Base-by-base conservation (phyloP, 495 filamentous ascomycete species). In the Diplogelasinospora grovesii region DNA sequence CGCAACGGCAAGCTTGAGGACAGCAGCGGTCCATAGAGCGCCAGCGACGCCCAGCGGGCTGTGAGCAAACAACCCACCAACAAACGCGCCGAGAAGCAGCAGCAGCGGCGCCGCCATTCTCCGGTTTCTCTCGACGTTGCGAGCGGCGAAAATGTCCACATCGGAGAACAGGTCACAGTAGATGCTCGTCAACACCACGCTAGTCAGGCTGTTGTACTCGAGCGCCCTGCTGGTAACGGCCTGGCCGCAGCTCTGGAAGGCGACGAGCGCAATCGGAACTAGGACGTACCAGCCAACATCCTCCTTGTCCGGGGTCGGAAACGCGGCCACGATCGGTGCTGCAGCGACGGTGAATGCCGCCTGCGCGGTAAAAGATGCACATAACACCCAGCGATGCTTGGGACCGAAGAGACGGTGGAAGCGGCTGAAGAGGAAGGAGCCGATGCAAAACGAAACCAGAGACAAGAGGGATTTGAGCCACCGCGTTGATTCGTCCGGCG, bases 111-210 rank as follows among this genome's bases (percentile, higher is more conserved):
- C 81, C 0, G 63, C 73, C 4, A 66, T 49, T 27, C 81, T 63
- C 16, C 77, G 67, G 49, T 81, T 78, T 37, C 82, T 54, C 53
- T 85, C 77, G 6, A 59, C 60, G 47, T 82, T 77, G 4, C 59
- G 51, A 16, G 65, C 52, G 20, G 66, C 29, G 8, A 83, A 65
- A 9, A 85, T 43, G 14, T 75, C 68, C 23, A 66, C 65, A 38
- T 83, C 75, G 6, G 77, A 79, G 52, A 83, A 83, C 13, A 85
- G 48, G 53, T 87, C 83, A 49, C 79, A 82, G 59, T 83, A 85
- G 36, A 79, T 71, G 45, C 78, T 82, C 14, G 83, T 87, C 41
- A 86, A 56, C 19, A 85, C 82, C 8, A 85, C 81, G 51, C 77
- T 82, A 0, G 80, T 82, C 9, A 87, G 53, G 1, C 70, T 70